Evolutionary conservation across 768 basidiomycete genomes (phyloP).

Genomic region (Mycena kentingensis): DNA sequence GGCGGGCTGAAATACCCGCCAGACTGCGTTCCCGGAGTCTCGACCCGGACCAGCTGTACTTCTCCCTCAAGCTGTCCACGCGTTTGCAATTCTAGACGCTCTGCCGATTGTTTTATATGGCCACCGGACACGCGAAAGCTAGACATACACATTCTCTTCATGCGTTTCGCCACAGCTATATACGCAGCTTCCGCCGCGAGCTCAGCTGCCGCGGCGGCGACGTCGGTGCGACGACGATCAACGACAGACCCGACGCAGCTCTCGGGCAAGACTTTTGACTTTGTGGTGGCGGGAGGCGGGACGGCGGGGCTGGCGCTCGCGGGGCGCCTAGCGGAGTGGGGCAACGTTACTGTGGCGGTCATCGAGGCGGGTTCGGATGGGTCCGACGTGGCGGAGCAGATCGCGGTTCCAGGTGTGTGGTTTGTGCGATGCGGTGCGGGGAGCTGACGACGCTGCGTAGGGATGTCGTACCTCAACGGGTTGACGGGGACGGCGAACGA

Average conservation of each 20-base stretch:
- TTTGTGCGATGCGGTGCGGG: background rate
- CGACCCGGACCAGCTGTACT: background rate
- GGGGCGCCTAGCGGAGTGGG: constrained; percentile 15
- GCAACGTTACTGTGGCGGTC: constrained; percentile 20
- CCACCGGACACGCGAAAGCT: background rate
- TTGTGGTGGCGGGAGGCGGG: constrained; percentile 19
- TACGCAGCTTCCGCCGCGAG: too few species aligned
- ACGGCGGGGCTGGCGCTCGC: constrained; percentile 22
- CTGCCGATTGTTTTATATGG: background rate
- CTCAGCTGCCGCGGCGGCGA: background rate
- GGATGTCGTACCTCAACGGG: constrained; percentile 22
- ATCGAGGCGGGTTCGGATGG: constrained; percentile 23
- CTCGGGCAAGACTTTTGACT: constrained; percentile 21
- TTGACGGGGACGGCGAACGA: constrained; percentile 11
- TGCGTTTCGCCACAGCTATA: constrained; percentile 6
- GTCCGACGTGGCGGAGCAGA: constrained; percentile 11
- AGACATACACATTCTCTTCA: background rate
- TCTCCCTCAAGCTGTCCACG: background rate
- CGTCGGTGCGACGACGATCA: constrained; percentile 13
- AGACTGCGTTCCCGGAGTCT: background rate
- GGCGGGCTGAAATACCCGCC: constrained; percentile 1
- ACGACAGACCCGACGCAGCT: constrained; percentile 17
- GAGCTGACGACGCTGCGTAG: background rate
- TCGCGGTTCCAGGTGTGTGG: constrained; percentile 17
- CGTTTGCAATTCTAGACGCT: background rate